Conservation (phyloP, 2,329 filamentous ascomycete genomes). For the Microcyclospora pomicola region DNA sequence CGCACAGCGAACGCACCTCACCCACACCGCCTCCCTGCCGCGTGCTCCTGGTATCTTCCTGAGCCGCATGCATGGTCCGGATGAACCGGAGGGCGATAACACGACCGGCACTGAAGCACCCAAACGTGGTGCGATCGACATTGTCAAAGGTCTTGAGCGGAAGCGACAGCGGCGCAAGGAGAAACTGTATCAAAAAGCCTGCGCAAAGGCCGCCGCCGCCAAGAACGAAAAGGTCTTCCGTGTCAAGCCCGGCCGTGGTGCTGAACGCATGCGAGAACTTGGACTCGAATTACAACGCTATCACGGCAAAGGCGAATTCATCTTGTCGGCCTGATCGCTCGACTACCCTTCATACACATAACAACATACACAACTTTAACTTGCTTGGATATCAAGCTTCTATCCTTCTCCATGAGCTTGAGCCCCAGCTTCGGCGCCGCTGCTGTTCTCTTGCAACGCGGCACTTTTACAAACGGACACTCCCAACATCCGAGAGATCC, state of each 20-base stretch:
- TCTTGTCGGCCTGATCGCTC: constrained; percentile 28
- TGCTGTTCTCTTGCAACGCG: too few relatives aligned
- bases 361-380: too few relatives aligned
- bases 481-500: too few relatives aligned
- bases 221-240: constrained; percentile 46
- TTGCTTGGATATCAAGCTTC: too few relatives aligned
- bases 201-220: constrained; percentile 58
- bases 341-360: too few relatives aligned
- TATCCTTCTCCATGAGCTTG: too few relatives aligned
- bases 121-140: constrained; percentile 87
- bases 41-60: constrained; percentile 53
- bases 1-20: constrained; percentile 51
- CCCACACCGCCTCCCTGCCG: constrained; percentile 75
- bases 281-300: constrained; percentile 78
- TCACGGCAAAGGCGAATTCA: constrained; percentile 46
- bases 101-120: constrained; percentile 40
- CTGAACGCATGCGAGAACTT: constrained; percentile 84
- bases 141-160: constrained; percentile 88
- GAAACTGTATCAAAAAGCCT: constrained; percentile 82
- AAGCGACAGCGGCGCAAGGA: constrained; percentile 88
- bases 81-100: constrained; percentile 27
- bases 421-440: too few relatives aligned
- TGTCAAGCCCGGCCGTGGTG: constrained; percentile 70
- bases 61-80: constrained; percentile 23
- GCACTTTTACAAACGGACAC: too few relatives aligned